Evolutionary conservation across 2,329 filamentous ascomycete species (phyloP).

Genomic region (Aspergillus niger): DNA sequence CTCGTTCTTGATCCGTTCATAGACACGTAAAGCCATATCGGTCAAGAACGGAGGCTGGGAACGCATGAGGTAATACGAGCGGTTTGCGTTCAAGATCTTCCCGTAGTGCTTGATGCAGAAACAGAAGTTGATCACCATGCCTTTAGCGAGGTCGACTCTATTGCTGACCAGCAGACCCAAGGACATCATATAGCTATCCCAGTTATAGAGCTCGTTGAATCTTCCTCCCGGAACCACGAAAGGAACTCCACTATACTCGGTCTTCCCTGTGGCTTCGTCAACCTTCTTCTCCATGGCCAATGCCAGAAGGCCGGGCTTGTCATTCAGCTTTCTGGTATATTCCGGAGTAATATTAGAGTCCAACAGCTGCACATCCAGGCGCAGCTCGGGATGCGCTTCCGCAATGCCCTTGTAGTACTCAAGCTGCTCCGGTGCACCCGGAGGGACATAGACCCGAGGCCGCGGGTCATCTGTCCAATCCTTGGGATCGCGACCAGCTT

Average conservation of each 20-base stretch:
- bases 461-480: conserved; percentile 91
- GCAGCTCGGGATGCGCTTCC: conserved; percentile 74
- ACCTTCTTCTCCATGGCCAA: conserved; percentile 79
- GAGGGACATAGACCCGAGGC: conserved; percentile 88
- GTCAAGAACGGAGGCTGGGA: conserved; percentile 97
- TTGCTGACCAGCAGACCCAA: conserved; percentile 85
- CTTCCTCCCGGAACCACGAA: conserved; percentile 97
- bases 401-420: conserved; percentile 87
- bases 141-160: conserved; percentile 81
- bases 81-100: conserved; percentile 95
- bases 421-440: conserved; percentile 80
- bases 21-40: conserved; percentile 93
- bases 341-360: conserved; percentile 72
- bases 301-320: conserved; percentile 84
- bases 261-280: conserved; percentile 68
- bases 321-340: conserved; percentile 79
- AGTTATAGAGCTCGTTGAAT: conserved; percentile 98
- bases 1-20: conserved; percentile 88
- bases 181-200: conserved; percentile 99
- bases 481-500: conserved; percentile 87
- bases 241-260: conserved; percentile 74
- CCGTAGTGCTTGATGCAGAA: conserved; percentile 99
- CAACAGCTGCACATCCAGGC: conserved; percentile 81
- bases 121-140: conserved; percentile 94
- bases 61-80: conserved; percentile 90